Evolutionary conservation across 768 basidiomycete species (phyloP), one percentile per base, ranked within the genome.

Genomic region (Strobilomyces confusus): DNA sequence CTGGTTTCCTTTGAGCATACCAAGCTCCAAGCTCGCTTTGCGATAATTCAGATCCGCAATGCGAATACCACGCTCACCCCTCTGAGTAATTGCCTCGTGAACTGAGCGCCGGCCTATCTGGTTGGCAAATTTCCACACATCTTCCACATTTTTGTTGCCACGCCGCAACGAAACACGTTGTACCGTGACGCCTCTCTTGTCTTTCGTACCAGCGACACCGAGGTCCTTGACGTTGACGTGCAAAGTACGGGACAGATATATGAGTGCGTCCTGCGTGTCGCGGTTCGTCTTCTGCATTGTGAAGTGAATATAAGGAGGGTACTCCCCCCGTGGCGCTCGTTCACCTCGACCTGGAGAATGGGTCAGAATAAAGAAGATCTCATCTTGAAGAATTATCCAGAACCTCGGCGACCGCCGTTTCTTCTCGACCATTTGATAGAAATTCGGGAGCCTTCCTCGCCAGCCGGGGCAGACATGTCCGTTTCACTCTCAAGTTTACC

Each of bases 211-310:
- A 4, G 94, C 92, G 23, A 94, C 88, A 22, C 86, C 83, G 9
- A 99, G 76, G 63, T 95, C 92, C 70, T 89, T 93, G 46, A 83
- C 68, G 22, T 76, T 82, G 54, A 86, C 83, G 56, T 87, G 85
- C n/a, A 98, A 75, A 29, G 80, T 77, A 14, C 93, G 84, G 17
- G 90, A 77, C 30, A 99, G 73, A 61, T 95, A 78, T 1, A 82
- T 77, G 20, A 99, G 81, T 2, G 92, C 92, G 64, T 98, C 97
- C 65, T 97, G 94, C 4, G 93, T 97, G 65, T 99, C 97, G 41
- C 97, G 86, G 66, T 99, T 99, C 20, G 94, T 91, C 72, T 99
- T 99, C 66, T 95, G 94, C 32, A 99, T 73, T 1, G 92, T 97
- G 69, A 98, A 97, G 65, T 98, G 94, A 58, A 98, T 92, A 66